Evolutionary conservation across 1,139 yeast species (phyloP).

Genomic region (Hansenula sp.): DNA sequence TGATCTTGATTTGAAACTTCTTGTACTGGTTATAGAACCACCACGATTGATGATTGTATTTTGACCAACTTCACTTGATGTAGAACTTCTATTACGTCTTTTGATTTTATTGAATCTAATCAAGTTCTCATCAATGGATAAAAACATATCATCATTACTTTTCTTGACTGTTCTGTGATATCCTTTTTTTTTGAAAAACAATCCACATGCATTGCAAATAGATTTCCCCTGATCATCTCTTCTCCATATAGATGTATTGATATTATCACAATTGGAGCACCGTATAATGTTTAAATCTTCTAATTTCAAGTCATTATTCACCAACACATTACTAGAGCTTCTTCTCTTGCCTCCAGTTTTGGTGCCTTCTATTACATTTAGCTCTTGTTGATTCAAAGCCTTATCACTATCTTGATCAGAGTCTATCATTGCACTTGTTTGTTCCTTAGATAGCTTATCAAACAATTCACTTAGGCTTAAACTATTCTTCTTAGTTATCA

Average conservation of each 20-base stretch:
- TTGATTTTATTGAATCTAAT: slow-evolving; percentile 18
- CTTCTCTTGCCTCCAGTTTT: neutral
- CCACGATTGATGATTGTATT: too few species aligned
- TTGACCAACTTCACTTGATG: neutral
- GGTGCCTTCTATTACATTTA: neutral
- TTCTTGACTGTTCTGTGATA: slow-evolving; percentile 5
- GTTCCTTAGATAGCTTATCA: slow-evolving; percentile 5
- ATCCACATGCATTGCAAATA: slow-evolving; percentile 15
- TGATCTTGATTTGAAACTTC: neutral
- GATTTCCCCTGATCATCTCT: slow-evolving; percentile 10
- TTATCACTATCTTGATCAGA: too few species aligned
- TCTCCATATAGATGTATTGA: slow-evolving; percentile 15
- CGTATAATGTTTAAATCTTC: slow-evolving; percentile 9
- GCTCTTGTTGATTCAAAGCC: too few species aligned
- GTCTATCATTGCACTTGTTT: neutral
- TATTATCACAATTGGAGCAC: slow-evolving; percentile 12
- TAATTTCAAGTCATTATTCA: slow-evolving; percentile 4
- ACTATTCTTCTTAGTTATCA: slow-evolving; percentile 34
- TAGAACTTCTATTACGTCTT: slow-evolving; percentile 13
- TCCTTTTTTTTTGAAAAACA: slow-evolving; percentile 10
- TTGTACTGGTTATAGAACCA: too few species aligned
- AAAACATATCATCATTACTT: slow-evolving; percentile 8
- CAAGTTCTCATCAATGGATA: slow-evolving; percentile 15
- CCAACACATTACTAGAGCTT: neutral
- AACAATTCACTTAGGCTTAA: slow-evolving; percentile 15